These are phyloP conservation scores for Pterocarpus santalinus DNA, from an alignment of 306 rosid species.

Conservation along the genomic window DNA sequence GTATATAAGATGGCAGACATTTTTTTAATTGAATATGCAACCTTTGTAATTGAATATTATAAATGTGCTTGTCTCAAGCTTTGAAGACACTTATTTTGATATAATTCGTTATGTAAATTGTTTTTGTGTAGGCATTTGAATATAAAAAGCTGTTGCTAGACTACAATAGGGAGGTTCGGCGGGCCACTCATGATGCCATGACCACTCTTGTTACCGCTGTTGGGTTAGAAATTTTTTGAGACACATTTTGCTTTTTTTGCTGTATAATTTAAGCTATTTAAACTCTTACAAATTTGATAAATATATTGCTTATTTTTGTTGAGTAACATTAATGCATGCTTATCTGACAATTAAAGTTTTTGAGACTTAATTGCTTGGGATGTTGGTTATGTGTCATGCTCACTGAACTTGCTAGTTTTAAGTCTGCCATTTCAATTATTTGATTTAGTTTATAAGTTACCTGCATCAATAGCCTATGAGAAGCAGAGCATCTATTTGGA, in stretches of 20 bases:
- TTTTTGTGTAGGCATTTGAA: slow-evolving; percentile 76
- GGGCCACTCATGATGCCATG: slow-evolving; percentile 94
- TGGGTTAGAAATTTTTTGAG: slow-evolving; percentile 68
- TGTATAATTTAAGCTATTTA: slow-evolving; percentile 36
- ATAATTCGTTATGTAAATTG: slow-evolving; percentile 31
- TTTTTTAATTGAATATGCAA: background rate
- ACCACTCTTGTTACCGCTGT: slow-evolving; percentile 67
- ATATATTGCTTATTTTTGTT: slow-evolving; percentile 25
- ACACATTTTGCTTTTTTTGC: slow-evolving; percentile 28
- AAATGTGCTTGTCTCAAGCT: slow-evolving; percentile 15
- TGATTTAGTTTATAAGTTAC: slow-evolving; percentile 38
- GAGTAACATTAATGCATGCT: slow-evolving; percentile 29
- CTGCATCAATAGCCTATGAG: slow-evolving; percentile 34
- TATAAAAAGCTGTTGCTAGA: slow-evolving; percentile 94
- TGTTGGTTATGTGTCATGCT: slow-evolving; percentile 19
- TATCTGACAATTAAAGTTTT: slow-evolving; percentile 25
- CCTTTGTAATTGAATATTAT: background rate
- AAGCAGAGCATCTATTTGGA: slow-evolving; percentile 38
- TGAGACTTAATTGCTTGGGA: slow-evolving; percentile 3
- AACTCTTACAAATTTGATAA: slow-evolving; percentile 32
- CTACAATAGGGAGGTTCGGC: slow-evolving; percentile 94
- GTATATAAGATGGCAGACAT: background rate
- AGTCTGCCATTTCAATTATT: slow-evolving; percentile 22
- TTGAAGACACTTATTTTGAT: slow-evolving; percentile 33
- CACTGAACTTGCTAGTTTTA: background rate